These are phyloP conservation scores for Calonectria pteridis DNA, from an alignment of 2,329 filamentous ascomycete species.

Conservation along the genomic window DNA sequence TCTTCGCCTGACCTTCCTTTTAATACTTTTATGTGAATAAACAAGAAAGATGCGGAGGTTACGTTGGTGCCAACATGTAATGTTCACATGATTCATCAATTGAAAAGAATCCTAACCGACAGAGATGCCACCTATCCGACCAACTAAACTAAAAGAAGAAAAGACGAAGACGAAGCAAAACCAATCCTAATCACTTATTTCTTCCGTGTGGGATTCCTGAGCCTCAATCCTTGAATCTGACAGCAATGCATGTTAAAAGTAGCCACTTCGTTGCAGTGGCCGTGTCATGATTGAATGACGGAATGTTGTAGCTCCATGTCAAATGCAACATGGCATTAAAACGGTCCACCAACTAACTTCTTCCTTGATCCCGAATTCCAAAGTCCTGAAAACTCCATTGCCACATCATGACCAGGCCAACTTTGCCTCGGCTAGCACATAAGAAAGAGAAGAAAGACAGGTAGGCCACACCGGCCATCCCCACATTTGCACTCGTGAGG, in stretches of 20 bases:
- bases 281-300: background rate
- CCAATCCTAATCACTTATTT: background rate
- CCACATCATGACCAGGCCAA: slow-evolving; percentile 8
- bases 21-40: background rate
- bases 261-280: background rate
- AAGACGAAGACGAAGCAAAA: background rate
- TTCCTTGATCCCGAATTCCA: slow-evolving; percentile 17
- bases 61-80: background rate
- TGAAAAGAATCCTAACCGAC: slow-evolving; percentile 30
- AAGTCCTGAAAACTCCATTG: slow-evolving; percentile 36
- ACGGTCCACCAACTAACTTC: background rate
- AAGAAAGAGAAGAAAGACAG: background rate
- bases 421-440: background rate
- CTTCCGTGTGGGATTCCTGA: background rate
- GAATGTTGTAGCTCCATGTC: background rate
- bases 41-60: background rate
- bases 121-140: slow-evolving; percentile 11
- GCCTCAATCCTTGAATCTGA: background rate
- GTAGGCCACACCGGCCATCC: background rate
- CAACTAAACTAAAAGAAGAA: slow-evolving; percentile 12
- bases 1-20: background rate
- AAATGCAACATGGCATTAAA: background rate
- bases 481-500: background rate
- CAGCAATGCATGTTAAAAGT: background rate
- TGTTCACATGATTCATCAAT: slow-evolving; percentile 29